Evolutionary conservation across 2,329 filamentous ascomycete genomes (phyloP), one percentile per base, ranked within the genome.

Genomic region (Colletotrichum echinochloae): DNA sequence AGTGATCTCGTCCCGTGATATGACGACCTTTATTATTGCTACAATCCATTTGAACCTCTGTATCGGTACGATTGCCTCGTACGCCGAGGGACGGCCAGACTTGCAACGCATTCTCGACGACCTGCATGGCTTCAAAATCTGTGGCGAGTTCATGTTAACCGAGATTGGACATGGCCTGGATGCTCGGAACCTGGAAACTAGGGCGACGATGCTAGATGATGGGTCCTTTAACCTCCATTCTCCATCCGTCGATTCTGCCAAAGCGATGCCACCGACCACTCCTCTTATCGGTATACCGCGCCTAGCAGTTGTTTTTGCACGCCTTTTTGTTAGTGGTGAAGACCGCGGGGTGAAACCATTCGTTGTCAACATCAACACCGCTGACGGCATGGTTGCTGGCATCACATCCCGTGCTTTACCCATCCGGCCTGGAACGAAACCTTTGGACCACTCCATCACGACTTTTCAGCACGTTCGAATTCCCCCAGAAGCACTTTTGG

Each of bases 371-470:
- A n/a, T n/a, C n/a, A n/a, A n/a, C n/a, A n/a, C n/a, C n/a, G n/a
- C n/a, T n/a, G n/a, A n/a, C n/a, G n/a, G n/a, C n/a, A n/a, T n/a
- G n/a, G n/a, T n/a, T n/a, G n/a, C n/a, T n/a, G n/a, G n/a, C 11
- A 57, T 81, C 5, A 74, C 71, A 5, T 78, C 75, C 6, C 72
- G 72, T 7, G 44, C 74, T 9, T 73, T 80, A 1, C 75, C 78
- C 9, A 64, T 66, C 18, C 67, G 77, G 28, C 73, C 77, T 8
- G 80, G 79, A 0, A 63, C 79, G 3, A 78, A 77, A 57, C 60
- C 60, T 2, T n/a, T 79, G 26, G 74, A 79, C 67, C 78, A 81
- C 62, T 69, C 78, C 18, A 70, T 81, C 9, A 81, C 80, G 6
- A 76, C 71, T 3, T 82, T 81, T 65, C 39, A 76, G 41, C 75